phyloP scores from a whole-genome alignment of 768 basidiomycete species.

The Agrocybe pediades region DNA sequence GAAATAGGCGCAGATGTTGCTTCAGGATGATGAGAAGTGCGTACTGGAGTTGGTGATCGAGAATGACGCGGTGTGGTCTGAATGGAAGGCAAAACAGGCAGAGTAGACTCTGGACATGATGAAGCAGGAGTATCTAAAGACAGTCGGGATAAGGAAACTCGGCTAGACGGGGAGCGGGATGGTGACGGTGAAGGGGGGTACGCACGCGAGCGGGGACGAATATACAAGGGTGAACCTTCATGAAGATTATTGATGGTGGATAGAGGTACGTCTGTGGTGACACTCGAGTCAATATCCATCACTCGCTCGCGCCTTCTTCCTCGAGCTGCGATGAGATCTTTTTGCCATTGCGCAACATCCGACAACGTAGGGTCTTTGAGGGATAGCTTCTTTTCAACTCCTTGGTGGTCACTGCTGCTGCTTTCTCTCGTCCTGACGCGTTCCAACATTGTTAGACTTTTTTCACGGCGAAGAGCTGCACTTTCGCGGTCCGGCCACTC shows the following conservation, averaged over 20 bases:
- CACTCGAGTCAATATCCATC: slow-evolving; percentile 36
- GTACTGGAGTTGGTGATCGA: slow-evolving; percentile 42
- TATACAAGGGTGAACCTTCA: slow-evolving; percentile 39
- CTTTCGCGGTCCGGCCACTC: slow-evolving; percentile 85
- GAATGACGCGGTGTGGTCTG: slow-evolving; percentile 30
- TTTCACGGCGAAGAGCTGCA: slow-evolving; percentile 68
- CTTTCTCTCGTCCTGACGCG: slow-evolving; percentile 55
- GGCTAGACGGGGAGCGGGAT: slow-evolving; percentile 31
- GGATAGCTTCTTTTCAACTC: slow-evolving; percentile 32
- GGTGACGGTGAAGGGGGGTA: slow-evolving; percentile 60
- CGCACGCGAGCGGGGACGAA: slow-evolving; percentile 43
- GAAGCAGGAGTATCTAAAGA: slow-evolving; percentile 15
- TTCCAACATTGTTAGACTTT: slow-evolving; percentile 63
- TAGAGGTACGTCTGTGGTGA: slow-evolving; percentile 30
- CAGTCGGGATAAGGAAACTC: slow-evolving; percentile 19
- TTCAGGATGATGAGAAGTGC: slow-evolving; percentile 26
- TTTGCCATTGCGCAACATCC: slow-evolving; percentile 61
- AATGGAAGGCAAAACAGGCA: slow-evolving; percentile 18
- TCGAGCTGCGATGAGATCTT: slow-evolving; percentile 50
- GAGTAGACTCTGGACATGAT: slow-evolving; percentile 17
- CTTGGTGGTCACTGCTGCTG: slow-evolving; percentile 29
- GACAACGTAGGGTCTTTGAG: slow-evolving; percentile 44
- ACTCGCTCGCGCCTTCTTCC: slow-evolving; percentile 65
- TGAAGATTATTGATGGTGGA: slow-evolving; percentile 26
- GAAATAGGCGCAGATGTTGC: slow-evolving; percentile 28